Evolutionary conservation across 148 eudicot species (phyloP).

Genomic region (Fagopyrum tataricum): DNA sequence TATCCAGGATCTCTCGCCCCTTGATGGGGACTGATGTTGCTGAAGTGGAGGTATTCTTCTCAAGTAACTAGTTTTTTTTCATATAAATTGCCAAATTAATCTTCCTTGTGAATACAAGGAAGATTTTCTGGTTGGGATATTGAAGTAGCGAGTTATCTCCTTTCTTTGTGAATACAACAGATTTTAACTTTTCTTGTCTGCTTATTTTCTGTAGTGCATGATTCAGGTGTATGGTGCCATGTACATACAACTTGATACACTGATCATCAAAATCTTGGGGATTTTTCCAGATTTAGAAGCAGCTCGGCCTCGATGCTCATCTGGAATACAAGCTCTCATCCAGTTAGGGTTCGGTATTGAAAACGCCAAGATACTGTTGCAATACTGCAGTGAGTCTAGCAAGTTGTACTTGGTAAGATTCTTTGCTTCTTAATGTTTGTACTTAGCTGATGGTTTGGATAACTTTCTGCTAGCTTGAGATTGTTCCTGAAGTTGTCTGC

Average conservation of each 20-base stretch:
- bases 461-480: not conserved
- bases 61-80: not conserved
- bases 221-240: conserved; percentile 70
- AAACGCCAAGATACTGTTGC: conserved; percentile 46
- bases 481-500: not conserved
- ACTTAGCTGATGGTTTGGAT: not conserved
- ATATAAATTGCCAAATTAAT: not conserved
- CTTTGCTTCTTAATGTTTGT: not conserved
- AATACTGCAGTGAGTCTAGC: conserved; percentile 65
- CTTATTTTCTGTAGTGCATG: conserved; percentile 13
- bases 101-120: not conserved
- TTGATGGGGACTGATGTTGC: conserved; percentile 56
- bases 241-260: conserved; percentile 46
- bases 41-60: conserved; percentile 43
- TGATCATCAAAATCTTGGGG: conserved; percentile 39
- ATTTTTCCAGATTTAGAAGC: conserved; percentile 65
- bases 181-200: not conserved
- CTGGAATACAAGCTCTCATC: conserved; percentile 69
- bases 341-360: conserved; percentile 40
- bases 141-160: not conserved
- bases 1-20: conserved; percentile 17
- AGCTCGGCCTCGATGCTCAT: conserved; percentile 51
- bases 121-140: too few relatives aligned
- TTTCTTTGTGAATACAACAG: not conserved
- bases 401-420: conserved; percentile 74